Evolutionary conservation across 208 protist species (phyloP).

Genomic region (Strigomonas galati): DNA sequence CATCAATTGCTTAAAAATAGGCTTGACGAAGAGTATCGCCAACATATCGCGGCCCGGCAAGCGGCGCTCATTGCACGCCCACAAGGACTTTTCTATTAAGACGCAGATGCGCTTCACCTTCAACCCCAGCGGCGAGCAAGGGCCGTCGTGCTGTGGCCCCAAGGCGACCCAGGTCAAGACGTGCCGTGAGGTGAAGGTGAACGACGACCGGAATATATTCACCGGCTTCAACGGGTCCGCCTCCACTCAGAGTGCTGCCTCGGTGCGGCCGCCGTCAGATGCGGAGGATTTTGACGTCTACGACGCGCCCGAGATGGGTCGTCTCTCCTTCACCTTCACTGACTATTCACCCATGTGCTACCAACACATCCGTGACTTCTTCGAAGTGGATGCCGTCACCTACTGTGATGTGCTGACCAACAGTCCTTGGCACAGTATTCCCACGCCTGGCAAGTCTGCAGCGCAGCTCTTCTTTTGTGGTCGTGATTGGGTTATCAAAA

Average conservation of each 20-base stretch:
- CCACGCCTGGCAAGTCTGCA: slow-evolving; percentile 85
- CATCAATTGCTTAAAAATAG: slow-evolving; percentile 80
- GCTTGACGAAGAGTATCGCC: slow-evolving; percentile 63
- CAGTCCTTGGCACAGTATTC: slow-evolving; percentile 85
- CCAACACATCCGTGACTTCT: slow-evolving; percentile 85
- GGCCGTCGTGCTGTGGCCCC: slow-evolving; percentile 35
- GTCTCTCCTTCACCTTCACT: slow-evolving; percentile 68
- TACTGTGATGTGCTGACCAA: slow-evolving; percentile 73
- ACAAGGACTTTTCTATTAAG: slow-evolving; percentile 79
- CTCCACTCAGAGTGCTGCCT: no score
- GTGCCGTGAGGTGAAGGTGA: neutral
- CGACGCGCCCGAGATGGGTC: slow-evolving; percentile 30
- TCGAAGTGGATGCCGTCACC: slow-evolving; percentile 62
- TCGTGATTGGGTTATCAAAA: slow-evolving; percentile 93
- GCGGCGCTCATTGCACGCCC: slow-evolving; percentile 69
- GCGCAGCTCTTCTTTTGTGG: slow-evolving; percentile 92
- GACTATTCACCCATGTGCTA: slow-evolving; percentile 93
- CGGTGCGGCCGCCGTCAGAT: no score
- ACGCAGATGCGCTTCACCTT: slow-evolving; percentile 49
- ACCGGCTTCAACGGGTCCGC: no score
- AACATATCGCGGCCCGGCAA: slow-evolving; percentile 85
- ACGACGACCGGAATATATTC: no score
- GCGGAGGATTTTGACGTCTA: slow-evolving; percentile 45
- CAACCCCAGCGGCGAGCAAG: slow-evolving; percentile 5
- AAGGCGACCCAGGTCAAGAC: slow-evolving; percentile 9